Percentiles rank a stretch among this genome's conserved stretches.
Evolutionary conservation across 768 basidiomycete genomes (phyloP).

Genomic region (Agaricus subrufescens): DNA sequence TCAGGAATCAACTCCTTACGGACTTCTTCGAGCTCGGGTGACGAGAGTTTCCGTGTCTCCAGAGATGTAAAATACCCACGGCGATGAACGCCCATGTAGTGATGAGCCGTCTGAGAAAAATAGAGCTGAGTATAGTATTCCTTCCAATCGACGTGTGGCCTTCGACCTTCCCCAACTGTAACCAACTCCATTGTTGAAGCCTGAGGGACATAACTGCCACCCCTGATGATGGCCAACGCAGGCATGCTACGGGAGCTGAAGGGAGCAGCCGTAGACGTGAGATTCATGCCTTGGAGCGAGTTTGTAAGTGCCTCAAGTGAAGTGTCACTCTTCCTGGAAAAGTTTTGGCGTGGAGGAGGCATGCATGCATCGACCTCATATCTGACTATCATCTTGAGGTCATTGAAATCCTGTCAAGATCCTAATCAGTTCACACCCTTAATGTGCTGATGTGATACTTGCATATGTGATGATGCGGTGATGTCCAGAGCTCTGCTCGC

Average conservation of each 20-base stretch:
- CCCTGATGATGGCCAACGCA: slow-evolving; percentile 23
- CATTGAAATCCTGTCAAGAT: slow-evolving; percentile 46
- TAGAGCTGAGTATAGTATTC: slow-evolving; percentile 64
- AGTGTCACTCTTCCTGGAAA: slow-evolving; percentile 19
- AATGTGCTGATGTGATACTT: slow-evolving; percentile 18
- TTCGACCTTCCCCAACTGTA: slow-evolving; percentile 32
- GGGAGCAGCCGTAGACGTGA: slow-evolving; percentile 17
- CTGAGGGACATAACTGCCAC: slow-evolving; percentile 34
- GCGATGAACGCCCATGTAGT: slow-evolving; percentile 55
- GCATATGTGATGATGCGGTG: slow-evolving; percentile 64
- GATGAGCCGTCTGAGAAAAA: slow-evolving; percentile 61
- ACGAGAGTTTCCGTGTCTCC: slow-evolving; percentile 40
- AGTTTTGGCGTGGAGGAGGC: slow-evolving; percentile 16
- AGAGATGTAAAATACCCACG: slow-evolving; percentile 48
- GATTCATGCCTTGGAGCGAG: slow-evolving; percentile 26
- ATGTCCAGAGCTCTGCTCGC: slow-evolving; percentile 50
- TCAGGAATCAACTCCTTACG: slow-evolving; percentile 28
- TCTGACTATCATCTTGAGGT: slow-evolving; percentile 26
- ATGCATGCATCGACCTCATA: slow-evolving; percentile 27
- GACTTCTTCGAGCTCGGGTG: slow-evolving; percentile 28
- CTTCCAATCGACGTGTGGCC: slow-evolving; percentile 42
- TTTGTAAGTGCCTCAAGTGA: slow-evolving; percentile 32
- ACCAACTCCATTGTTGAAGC: slow-evolving; percentile 41
- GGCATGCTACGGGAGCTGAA: slow-evolving; percentile 14
- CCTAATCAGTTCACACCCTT: neutral